phyloP scores from a whole-genome alignment of 2,329 filamentous ascomycete genomes.

The Colletotrichum tofieldiae region DNA sequence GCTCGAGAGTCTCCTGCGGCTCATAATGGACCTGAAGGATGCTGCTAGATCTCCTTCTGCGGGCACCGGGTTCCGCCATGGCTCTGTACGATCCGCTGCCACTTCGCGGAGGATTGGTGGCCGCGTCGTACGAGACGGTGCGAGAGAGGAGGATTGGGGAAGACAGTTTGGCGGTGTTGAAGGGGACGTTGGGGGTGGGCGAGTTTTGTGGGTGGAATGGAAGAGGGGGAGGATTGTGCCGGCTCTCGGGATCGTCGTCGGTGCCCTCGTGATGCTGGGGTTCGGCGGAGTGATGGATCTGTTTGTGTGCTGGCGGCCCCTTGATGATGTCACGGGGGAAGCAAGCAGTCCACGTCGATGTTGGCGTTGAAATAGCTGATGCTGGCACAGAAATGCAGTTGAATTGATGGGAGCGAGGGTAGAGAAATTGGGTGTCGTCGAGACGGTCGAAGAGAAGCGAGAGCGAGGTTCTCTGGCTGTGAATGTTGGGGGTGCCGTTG shows the following conservation, averaged over 20 bases:
- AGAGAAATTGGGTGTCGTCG: conserved; percentile 32
- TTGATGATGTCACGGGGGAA: conserved; percentile 43
- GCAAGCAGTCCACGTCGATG: conserved; percentile 27
- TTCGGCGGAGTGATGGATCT: conserved; percentile 22
- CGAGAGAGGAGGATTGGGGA: conserved; percentile 88
- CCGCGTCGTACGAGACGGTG: conserved; percentile 92
- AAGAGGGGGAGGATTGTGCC: conserved; percentile 18
- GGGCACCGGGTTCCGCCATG: conserved; percentile 77
- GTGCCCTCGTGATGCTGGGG: conserved; percentile 32
- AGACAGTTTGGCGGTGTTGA: conserved; percentile 96
- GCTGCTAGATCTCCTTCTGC: conserved; percentile 96
- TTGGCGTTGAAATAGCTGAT: conserved; percentile 17
- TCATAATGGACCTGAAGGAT: conserved; percentile 94
- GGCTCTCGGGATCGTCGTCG: conserved; percentile 35
- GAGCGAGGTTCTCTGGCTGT: conserved; percentile 19
- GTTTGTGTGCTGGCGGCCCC: conserved; percentile 23
- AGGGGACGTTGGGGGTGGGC: conserved; percentile 48
- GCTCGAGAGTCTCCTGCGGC: conserved; percentile 95
- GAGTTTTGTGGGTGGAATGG: conserved; percentile 45
- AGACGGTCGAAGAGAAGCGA: conserved; percentile 32
- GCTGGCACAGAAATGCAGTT: conserved; percentile 15
- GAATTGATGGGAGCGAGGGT: conserved; percentile 37
- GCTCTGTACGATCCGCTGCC: conserved; percentile 71
- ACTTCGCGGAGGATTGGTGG: conserved; percentile 78
- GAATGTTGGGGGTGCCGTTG: conserved; percentile 38